phyloP scores from a whole-genome alignment of 352 stramenopile genomes.

The Phytopythium vexans region DNA sequence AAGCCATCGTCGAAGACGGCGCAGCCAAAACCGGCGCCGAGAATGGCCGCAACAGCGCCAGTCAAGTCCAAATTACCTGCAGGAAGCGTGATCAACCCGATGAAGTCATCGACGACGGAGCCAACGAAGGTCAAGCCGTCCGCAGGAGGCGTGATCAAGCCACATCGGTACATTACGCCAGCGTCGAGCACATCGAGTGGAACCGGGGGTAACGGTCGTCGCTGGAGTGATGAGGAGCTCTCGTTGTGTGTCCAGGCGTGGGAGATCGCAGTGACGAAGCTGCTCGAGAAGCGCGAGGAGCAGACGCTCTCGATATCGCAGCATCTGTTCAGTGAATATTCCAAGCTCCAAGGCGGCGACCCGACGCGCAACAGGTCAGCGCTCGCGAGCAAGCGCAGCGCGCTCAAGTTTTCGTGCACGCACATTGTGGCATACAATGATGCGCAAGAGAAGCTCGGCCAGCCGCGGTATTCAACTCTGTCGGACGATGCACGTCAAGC shows the following conservation, averaged over 20 bases:
- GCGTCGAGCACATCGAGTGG: neutral
- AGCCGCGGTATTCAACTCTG: constrained; percentile 19
- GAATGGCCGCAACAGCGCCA: neutral
- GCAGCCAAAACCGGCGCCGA: neutral
- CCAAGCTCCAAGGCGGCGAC: constrained; percentile 14
- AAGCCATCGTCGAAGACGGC: neutral
- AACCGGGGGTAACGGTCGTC: constrained; percentile 12
- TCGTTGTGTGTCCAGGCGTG: constrained; percentile 23
- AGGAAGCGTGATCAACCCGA: neutral
- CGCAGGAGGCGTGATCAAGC: too few species aligned
- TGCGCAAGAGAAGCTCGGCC: constrained; percentile 30
- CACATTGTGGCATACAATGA: constrained; percentile 26
- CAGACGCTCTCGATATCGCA: constrained; percentile 27
- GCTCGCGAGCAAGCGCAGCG: constrained; percentile 20
- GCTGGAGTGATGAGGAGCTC: constrained; percentile 27
- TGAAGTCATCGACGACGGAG: too few species aligned
- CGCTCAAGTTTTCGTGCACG: constrained; percentile 26
- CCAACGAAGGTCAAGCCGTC: too few species aligned
- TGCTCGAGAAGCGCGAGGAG: constrained; percentile 11
- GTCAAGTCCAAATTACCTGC: too few species aligned
- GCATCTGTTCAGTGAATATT: constrained; percentile 26
- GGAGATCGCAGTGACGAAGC: constrained; percentile 11
- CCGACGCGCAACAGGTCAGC: constrained; percentile 21
- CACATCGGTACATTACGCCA: neutral
- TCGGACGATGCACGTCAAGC: constrained; percentile 9